A percentile compares a stretch with the other conserved stretches of the same genome.
Evolutionary conservation across 2,329 filamentous ascomycete genomes (phyloP).

Genomic region (Ascochyta rabiei): DNA sequence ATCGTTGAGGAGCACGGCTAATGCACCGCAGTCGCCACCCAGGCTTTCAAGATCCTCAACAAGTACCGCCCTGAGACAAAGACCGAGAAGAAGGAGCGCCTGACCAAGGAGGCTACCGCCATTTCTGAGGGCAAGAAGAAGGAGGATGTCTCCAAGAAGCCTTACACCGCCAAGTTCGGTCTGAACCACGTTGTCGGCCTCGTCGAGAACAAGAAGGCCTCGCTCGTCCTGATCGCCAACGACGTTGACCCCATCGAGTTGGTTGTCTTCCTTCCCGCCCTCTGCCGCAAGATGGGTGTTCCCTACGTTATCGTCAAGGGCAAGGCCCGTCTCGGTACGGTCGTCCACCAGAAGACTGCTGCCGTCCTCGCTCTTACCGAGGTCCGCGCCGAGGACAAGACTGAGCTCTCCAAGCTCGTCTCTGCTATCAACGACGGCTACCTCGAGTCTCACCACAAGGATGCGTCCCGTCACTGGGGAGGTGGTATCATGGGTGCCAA

Average conservation of each 20-base stretch:
- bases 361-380: conserved; percentile 95
- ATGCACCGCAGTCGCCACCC: conserved; percentile 69
- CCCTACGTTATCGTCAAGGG: conserved; percentile 99
- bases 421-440: conserved; percentile 98
- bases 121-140: conserved; percentile 99
- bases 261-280: conserved; percentile 97
- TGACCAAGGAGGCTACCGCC: conserved; percentile 96
- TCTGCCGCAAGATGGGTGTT: conserved; percentile 99
- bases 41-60: conserved; percentile 99
- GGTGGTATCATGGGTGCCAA: conserved; percentile 99
- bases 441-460: conserved; percentile 87
- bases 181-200: conserved; percentile 85
- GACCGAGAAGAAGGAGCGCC: conserved; percentile 99
- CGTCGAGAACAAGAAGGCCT: conserved; percentile 93
- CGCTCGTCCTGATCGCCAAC: conserved; percentile 97
- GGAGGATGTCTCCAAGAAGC: conserved; percentile 98
- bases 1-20: conserved; percentile 74
- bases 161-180: conserved; percentile 98
- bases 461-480: conserved; percentile 91
- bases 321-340: conserved; percentile 98
- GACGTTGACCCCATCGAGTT: conserved; percentile 99
- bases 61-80: conserved; percentile 99
- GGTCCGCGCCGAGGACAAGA: conserved; percentile 98
- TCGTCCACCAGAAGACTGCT: conserved; percentile 99
- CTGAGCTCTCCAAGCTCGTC: conserved; percentile 94